Base-by-base conservation (phyloP, 2,329 filamentous ascomycete genomes). In the Emergomyces africanus region DNA sequence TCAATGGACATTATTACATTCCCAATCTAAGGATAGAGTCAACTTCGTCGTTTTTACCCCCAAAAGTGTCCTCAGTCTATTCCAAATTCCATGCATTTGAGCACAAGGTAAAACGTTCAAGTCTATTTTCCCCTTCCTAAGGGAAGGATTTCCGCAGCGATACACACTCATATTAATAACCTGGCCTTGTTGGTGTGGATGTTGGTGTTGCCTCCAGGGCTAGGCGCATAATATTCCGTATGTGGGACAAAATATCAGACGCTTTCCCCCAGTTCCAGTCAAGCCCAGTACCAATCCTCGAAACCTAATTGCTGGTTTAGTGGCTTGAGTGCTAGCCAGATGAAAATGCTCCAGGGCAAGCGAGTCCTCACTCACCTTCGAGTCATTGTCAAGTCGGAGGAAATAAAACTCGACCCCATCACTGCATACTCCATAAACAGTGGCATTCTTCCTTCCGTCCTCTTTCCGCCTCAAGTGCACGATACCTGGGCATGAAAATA, bases 341-440 rank as follows among this genome's bases (percentile, higher is more conserved):
- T 3, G 50, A 39, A 51, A 54, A 15, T n/a, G 23, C 9, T 39
- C 15, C 8, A 10, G 28, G 2, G 9, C 15, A 35, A 35, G 6
- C 25, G 3, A 51, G 30, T 20, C 28, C n/a, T 57, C 9, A 30
- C 55, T 50, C n/a, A 57, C 55, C 30, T 30, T 39, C 9, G 46
- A 57, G 23, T 57, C 42, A 14, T 49, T 30, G 25, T 49, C 28
- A 23, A 57, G 9, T 25, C 42, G 28, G 15, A 57, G 33, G 28
- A 57, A 57, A 3, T 57, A 35, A n/a, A 57, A 57, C 18, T 57
- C 46, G 23, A 39, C 30, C 2, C 55, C 55, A 57, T 57, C 55
- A 23, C 37, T 57, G 28, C 42, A 48, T 20, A 57, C 8, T 18
- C 55, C 55, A 28, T 57, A 50, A 18, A 57, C 55, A 8, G 55